Conservation (phyloP, 257 asterid species). For the Solanum acaule region DNA sequence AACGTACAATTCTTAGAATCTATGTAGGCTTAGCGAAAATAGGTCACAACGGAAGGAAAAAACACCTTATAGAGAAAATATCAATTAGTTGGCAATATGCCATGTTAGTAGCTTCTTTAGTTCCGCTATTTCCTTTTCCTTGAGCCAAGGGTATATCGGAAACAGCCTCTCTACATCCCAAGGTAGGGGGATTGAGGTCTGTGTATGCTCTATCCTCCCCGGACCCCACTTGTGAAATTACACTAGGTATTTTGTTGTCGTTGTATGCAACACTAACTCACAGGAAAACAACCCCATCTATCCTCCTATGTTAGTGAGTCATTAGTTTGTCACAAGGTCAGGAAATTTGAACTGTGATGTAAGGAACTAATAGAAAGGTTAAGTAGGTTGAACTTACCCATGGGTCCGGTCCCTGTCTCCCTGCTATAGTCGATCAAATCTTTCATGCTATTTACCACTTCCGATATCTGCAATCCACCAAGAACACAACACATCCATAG, state of each 20-base stretch:
- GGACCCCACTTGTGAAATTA: not conserved
- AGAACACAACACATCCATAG: not conserved
- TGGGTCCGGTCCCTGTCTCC: constrained; percentile 84
- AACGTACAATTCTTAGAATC: not conserved
- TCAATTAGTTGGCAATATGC: not conserved
- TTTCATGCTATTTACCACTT: constrained; percentile 99
- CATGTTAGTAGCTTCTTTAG: not conserved
- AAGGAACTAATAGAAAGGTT: not conserved
- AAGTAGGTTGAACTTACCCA: constrained; percentile 57
- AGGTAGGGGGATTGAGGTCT: not conserved
- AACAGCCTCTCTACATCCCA: not conserved
- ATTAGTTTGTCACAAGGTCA: not conserved
- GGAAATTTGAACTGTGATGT: not conserved
- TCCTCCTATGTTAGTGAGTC: not conserved
- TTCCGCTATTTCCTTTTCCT: not conserved
- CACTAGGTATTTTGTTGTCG: not conserved
- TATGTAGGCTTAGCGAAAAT: not conserved
- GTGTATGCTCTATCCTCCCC: not conserved
- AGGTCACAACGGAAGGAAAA: not conserved
- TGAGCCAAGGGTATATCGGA: not conserved
- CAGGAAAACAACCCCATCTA: not conserved
- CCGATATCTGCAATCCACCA: constrained; percentile 74
- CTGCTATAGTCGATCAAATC: constrained; percentile 95
- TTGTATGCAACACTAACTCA: not conserved
- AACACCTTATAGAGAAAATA: not conserved